These are phyloP conservation scores for Inonotus hispidus DNA, from an alignment of 1,284 basidiomycete species.

Conservation along the genomic window DNA sequence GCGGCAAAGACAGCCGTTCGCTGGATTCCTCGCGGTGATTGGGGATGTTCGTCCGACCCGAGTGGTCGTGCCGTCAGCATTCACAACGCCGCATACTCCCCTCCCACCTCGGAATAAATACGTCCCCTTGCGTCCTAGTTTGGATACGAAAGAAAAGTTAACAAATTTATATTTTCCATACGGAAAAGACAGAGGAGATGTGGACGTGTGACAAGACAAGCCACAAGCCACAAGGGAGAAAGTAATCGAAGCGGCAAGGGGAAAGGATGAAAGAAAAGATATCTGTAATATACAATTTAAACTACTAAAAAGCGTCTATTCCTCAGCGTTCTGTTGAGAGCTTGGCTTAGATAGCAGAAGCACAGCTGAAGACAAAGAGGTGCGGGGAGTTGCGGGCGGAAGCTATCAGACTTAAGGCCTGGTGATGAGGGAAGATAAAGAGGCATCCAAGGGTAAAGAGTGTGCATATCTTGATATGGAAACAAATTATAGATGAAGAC, in stretches of 20 bases:
- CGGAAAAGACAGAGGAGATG: not conserved
- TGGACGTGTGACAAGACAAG: too few relatives aligned
- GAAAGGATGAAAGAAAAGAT: not conserved
- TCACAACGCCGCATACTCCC: slow-evolving; percentile 85
- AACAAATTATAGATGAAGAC: not conserved
- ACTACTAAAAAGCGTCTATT: not conserved
- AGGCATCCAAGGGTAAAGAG: not conserved
- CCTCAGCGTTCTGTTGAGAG: not conserved
- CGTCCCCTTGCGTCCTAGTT: not conserved
- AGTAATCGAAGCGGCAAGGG: not conserved
- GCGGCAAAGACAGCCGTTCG: slow-evolving; percentile 92
- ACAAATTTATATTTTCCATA: not conserved
- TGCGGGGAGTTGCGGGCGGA: not conserved
- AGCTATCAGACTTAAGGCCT: not conserved
- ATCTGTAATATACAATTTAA: slow-evolving; percentile 11
- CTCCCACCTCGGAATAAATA: not conserved
- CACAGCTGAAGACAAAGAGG: not conserved
- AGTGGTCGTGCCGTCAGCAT: slow-evolving; percentile 94
- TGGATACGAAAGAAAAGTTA: not conserved
- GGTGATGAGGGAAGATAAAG: not conserved
- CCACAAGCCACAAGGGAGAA: not conserved
- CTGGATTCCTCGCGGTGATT: slow-evolving; percentile 94
- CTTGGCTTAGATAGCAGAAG: not conserved
- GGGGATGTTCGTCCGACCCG: slow-evolving; percentile 94
- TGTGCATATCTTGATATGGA: not conserved